Conservation (phyloP, 176 grass and related monocot species). For the Eleusine indica region DNA sequence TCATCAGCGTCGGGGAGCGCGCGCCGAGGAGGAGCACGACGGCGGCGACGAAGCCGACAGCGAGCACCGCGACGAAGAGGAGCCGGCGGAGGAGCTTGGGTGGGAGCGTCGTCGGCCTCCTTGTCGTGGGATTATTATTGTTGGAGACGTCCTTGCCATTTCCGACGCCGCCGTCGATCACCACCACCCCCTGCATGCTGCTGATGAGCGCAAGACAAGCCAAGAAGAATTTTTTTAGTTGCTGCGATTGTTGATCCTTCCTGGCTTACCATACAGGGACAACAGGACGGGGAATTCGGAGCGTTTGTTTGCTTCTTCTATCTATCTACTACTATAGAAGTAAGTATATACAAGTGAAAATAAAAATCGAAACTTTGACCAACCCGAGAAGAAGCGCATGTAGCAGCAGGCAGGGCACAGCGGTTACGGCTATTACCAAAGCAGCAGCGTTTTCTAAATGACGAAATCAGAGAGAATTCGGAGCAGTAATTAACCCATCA, state of each 20-base stretch:
- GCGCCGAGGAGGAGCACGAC: slow-evolving; percentile 22
- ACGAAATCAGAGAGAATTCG: background rate
- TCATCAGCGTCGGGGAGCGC: background rate
- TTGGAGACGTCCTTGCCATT: slow-evolving; percentile 24
- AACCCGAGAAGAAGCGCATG: background rate
- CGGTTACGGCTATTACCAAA: background rate
- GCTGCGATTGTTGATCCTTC: background rate
- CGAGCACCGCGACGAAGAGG: slow-evolving; percentile 44
- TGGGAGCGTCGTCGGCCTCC: slow-evolving; percentile 1
- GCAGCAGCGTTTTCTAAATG: background rate
- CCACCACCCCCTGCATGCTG: slow-evolving; percentile 24
- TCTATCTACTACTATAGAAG: background rate
- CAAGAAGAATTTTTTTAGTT: background rate
- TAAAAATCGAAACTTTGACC: background rate
- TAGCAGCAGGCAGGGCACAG: background rate
- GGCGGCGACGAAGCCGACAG: slow-evolving; percentile 41
- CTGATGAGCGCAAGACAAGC: background rate
- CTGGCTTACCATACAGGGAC: background rate
- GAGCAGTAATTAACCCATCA: no score
- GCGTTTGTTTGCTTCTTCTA: background rate
- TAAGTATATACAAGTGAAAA: background rate
- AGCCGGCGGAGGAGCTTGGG: slow-evolving; percentile 42
- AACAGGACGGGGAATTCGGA: background rate
- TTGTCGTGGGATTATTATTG: background rate
- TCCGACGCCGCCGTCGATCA: background rate